Conservation (phyloP, 345 rosid species). For the Ailanthus altissimus region DNA sequence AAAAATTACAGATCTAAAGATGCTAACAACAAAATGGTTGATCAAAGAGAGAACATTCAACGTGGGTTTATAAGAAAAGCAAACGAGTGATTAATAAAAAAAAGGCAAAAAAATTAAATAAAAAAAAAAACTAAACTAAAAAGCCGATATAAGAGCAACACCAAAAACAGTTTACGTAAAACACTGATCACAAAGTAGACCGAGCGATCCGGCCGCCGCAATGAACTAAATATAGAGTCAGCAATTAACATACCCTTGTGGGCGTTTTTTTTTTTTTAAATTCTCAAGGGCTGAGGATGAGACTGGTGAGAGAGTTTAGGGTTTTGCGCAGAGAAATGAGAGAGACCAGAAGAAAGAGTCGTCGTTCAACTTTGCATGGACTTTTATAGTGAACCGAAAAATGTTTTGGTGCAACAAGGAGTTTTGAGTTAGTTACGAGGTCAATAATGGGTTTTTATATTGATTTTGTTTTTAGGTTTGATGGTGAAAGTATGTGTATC, state of each 20-base stretch:
- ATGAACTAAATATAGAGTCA: constrained; percentile 10
- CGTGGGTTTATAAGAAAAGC: constrained; percentile 10
- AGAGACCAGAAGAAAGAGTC: background rate
- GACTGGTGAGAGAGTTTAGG: background rate
- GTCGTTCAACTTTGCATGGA: background rate
- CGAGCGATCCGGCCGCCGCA: constrained; percentile 19
- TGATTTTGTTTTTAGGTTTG: too few species aligned
- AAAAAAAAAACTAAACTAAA: too few species aligned
- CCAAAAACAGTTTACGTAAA: constrained; percentile 8
- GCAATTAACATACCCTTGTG: constrained; percentile 4
- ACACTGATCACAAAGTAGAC: constrained; percentile 14
- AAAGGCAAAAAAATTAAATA: too few species aligned
- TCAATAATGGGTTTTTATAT: background rate
- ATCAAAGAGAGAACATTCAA: background rate
- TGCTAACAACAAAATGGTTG: background rate
- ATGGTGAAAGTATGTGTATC: too few species aligned
- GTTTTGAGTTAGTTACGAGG: background rate
- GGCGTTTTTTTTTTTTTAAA: background rate
- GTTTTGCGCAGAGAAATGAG: background rate
- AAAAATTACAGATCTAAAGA: background rate
- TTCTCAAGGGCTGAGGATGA: background rate
- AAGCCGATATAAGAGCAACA: constrained; percentile 15
- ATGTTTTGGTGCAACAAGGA: background rate
- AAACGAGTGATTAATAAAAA: background rate
- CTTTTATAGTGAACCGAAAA: background rate